These are phyloP conservation scores for Oryza glumipatula DNA, from an alignment of 176 grass and related monocot species.

Conservation along the genomic window DNA sequence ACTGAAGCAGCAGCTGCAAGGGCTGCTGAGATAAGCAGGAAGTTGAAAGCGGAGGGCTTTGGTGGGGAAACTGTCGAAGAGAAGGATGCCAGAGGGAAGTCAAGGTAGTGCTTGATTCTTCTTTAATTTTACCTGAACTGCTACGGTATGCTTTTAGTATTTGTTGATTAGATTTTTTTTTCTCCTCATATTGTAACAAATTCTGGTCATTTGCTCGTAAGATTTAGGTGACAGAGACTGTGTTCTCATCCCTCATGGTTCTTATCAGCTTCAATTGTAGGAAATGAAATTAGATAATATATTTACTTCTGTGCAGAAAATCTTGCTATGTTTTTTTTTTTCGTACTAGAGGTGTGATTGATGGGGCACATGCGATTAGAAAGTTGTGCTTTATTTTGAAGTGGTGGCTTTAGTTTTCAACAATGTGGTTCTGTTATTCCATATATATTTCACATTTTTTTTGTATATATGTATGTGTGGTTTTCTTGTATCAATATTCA, in stretches of 20 bases:
- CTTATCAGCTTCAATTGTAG: background rate
- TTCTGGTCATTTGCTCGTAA: background rate
- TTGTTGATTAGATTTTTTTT: background rate
- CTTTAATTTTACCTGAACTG: conserved; percentile 2
- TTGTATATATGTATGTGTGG: conserved; percentile 9
- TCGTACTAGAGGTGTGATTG: conserved; percentile 10
- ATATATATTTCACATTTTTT: conserved; percentile 3
- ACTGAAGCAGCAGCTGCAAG: conserved; percentile 92
- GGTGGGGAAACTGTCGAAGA: conserved; percentile 46
- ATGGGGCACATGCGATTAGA: conserved; percentile 8
- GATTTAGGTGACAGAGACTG: background rate
- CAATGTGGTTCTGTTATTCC: background rate
- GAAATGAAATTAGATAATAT: conserved; percentile 2
- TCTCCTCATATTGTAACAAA: background rate
- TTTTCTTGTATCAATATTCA: background rate
- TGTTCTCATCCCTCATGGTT: background rate
- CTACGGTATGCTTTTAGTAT: background rate
- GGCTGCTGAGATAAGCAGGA: conserved; percentile 97
- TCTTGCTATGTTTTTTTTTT: background rate
- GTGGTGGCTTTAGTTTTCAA: background rate
- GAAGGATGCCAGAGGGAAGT: conserved; percentile 64
- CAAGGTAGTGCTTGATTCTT: conserved; percentile 51
- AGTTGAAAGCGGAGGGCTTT: conserved; percentile 82
- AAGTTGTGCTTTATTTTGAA: conserved; percentile 20
- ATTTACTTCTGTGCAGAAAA: background rate